These are phyloP conservation scores for Cubamyces lactineus DNA, from an alignment of 768 basidiomycete genomes.

Conservation along the genomic window DNA sequence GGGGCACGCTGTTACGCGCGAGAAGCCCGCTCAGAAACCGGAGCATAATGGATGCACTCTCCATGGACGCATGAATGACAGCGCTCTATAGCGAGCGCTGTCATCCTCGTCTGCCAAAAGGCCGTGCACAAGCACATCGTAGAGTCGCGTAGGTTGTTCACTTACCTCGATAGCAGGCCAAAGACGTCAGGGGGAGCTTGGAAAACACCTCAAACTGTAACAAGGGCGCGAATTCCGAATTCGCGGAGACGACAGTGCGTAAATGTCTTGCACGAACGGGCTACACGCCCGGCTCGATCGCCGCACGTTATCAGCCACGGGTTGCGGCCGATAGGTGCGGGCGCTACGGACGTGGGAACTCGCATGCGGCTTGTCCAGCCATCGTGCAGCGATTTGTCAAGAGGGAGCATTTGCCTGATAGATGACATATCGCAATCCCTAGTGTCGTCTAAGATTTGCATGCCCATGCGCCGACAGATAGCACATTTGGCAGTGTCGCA, in stretches of 20 bases:
- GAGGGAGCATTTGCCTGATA: not conserved
- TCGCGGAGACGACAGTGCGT: conserved; percentile 1
- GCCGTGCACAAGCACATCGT: not conserved
- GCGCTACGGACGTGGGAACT: not conserved
- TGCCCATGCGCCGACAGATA: not conserved
- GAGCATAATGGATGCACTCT: not conserved
- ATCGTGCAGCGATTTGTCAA: not conserved
- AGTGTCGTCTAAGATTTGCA: not conserved
- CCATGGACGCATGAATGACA: not conserved
- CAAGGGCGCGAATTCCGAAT: conserved; percentile 7
- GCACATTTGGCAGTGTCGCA: too few species aligned
- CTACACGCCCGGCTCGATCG: not conserved
- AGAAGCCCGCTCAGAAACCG: not conserved
- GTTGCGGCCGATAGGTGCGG: not conserved
- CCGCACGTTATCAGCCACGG: conserved; percentile 9
- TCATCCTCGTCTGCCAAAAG: not conserved
- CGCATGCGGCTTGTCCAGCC: not conserved
- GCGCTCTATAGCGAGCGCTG: not conserved
- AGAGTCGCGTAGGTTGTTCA: too few species aligned
- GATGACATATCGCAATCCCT: too few species aligned
- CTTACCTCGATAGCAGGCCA: too few species aligned
- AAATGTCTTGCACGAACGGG: not conserved
- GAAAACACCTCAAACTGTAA: too few species aligned
- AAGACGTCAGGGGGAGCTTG: too few species aligned
- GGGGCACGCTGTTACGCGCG: conserved; percentile 4